A percentile compares a stretch with the other conserved stretches of the same genome.
Evolutionary conservation across 768 basidiomycete species (phyloP).

Genomic region (Phylloporus rhodoxanthus): DNA sequence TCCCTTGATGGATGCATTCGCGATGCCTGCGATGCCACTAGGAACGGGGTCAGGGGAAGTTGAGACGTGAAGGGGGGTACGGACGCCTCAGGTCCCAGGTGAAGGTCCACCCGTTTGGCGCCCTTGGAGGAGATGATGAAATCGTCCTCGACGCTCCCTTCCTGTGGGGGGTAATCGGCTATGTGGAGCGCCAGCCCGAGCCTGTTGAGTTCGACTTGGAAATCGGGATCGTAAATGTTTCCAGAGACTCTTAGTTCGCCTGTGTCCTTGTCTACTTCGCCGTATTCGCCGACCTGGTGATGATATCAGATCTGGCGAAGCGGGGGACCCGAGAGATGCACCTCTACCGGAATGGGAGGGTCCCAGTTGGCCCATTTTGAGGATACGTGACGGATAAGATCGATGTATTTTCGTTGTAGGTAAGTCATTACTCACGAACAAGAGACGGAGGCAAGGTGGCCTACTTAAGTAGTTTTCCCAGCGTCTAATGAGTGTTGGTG

Average conservation of each 20-base stretch:
- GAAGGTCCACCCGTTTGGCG: constrained; percentile 8
- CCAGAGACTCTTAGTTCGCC: constrained; percentile 29
- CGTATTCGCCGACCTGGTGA: constrained; percentile 32
- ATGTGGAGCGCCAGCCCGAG: constrained; percentile 1
- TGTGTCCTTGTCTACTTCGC: constrained; percentile 24
- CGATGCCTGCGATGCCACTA: constrained; percentile 23
- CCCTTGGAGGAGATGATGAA: constrained; percentile 24
- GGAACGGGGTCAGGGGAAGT: too few species aligned
- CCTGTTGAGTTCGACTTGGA: constrained; percentile 14
- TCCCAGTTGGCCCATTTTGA: constrained; percentile 39
- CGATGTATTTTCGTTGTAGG: constrained; percentile 31
- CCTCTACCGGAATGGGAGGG: constrained; percentile 30
- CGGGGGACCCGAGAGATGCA: constrained; percentile 1
- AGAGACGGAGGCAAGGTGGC: background rate
- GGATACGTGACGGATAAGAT: constrained; percentile 27
- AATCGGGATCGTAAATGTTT: constrained; percentile 27
- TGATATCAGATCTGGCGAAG: background rate
- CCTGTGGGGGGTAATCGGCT: constrained; percentile 11
- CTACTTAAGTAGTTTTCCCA: background rate
- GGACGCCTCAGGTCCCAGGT: constrained; percentile 18
- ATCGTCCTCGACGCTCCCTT: constrained; percentile 16
- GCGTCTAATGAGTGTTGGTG: too few species aligned
- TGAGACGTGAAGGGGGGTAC: background rate
- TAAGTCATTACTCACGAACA: constrained; percentile 1
- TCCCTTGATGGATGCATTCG: constrained; percentile 28